Conservation (phyloP, 257 asterid species). For the Solanum rostratum region DNA sequence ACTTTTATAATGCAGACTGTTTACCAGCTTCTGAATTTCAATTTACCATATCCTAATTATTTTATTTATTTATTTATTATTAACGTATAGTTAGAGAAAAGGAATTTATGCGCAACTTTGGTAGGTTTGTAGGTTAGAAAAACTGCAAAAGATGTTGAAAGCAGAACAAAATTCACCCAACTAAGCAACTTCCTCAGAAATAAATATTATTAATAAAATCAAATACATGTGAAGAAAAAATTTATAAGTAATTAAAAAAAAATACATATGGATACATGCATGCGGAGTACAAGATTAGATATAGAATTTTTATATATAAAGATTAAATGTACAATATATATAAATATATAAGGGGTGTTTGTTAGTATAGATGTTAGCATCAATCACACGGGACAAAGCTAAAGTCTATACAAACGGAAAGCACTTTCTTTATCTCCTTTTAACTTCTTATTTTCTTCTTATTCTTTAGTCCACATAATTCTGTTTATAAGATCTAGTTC, state of each 20-base stretch:
- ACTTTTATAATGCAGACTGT: neutral
- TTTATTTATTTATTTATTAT: neutral
- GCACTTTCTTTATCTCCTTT: neutral
- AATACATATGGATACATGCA: neutral
- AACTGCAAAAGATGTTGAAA: neutral
- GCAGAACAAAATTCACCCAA: neutral
- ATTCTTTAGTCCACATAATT: neutral
- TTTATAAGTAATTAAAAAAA: neutral
- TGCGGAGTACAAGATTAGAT: neutral
- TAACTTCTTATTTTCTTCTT: neutral
- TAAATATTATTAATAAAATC: neutral
- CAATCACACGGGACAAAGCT: neutral
- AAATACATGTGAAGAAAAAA: neutral
- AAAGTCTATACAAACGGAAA: neutral
- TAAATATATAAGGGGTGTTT: too few species aligned
- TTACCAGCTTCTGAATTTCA: neutral
- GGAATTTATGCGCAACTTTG: neutral
- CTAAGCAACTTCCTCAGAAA: neutral
- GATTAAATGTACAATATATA: too few species aligned
- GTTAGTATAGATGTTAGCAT: neutral
- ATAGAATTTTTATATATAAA: neutral
- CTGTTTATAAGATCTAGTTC: too few species aligned
- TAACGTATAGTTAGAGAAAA: neutral
- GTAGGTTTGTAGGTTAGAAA: constrained; percentile 2
- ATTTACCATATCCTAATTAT: neutral